Evolutionary conservation across 208 protist genomes (phyloP), one percentile per base, ranked within the genome.

Genomic region (Leishmania lainsoni): DNA sequence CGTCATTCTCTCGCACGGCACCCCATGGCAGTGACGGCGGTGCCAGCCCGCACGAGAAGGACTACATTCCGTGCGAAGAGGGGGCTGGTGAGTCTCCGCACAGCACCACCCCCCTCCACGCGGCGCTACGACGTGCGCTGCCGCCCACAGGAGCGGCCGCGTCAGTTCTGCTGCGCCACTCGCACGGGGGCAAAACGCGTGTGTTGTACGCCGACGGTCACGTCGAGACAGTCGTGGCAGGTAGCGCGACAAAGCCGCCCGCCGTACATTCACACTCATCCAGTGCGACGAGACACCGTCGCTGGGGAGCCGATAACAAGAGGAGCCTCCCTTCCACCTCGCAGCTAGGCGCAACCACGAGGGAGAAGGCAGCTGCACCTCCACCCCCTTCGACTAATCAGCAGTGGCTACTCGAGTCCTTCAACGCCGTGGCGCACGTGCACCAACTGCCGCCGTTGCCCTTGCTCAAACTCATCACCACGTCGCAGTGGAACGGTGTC

Each of bases 121-220:
- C 42, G 3, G 42, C 35, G 12, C 42, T 26, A 16, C 73, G 29
- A 1, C 39, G 54, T 16, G 12, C 52, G 51, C 54, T 20, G 3
- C n/a, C 73, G 9, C 49, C 54, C 20, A 8, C 17, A 8, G 56
- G 1, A 48, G 74, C 74, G 1, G 35, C 56, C 10, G 75, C 80
- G 14, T 17, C 42, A 0, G 79, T 92, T 32, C 72, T 93, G 61
- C 71, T 91, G 49, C 76, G 80, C 4, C 83, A 87, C 65, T 88
- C 90, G 6, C 81, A 80, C 45, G 76, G 83, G 2, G 86, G 81
- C n/a, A 88, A 78, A 16, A 93, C 87, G 9, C 87, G 85, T 59
- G 49, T 91, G 5, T 48, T 93, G 14, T 89, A 83, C 72, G 83
- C 88, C 29, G 87, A 93, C 49, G 90, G 90, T 10, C 78, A 76